A percentile compares a stretch with the other conserved stretches of the same genome.
Conservation (phyloP, 1,139 yeast genomes). For the Suhomyces chickasaworum region DNA sequence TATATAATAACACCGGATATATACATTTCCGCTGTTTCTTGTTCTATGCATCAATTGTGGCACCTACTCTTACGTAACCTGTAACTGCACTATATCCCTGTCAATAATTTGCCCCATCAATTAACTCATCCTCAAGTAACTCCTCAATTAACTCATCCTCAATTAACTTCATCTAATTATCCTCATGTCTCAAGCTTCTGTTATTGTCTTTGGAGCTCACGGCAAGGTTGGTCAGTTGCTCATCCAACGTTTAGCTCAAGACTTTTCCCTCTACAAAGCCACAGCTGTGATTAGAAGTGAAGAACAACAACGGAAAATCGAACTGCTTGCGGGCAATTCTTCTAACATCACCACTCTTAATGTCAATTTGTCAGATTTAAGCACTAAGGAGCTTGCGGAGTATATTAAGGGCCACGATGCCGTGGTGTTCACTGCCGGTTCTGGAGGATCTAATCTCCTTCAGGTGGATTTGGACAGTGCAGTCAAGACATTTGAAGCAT, state of each 20-base stretch:
- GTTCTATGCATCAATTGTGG: too few relatives aligned
- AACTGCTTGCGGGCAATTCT: constrained; percentile 28
- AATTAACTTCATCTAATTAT: too few relatives aligned
- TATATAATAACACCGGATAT: too few relatives aligned
- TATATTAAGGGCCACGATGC: constrained; percentile 53
- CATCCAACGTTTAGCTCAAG: constrained; percentile 28
- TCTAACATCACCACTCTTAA: constrained; percentile 38
- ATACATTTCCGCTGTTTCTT: too few relatives aligned
- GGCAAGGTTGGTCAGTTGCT: constrained; percentile 57
- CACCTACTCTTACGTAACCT: too few relatives aligned
- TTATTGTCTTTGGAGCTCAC: constrained; percentile 57
- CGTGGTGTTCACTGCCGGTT: constrained; percentile 65
- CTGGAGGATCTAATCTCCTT: constrained; percentile 58
- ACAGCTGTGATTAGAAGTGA: constrained; percentile 54
- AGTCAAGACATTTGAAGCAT: constrained; percentile 59
- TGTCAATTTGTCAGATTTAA: constrained; percentile 40
- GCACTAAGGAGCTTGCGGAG: constrained; percentile 35
- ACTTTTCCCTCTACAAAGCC: constrained; percentile 32
- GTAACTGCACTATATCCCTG: too few relatives aligned
- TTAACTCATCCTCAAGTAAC: too few relatives aligned
- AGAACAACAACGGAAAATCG: constrained; percentile 44
- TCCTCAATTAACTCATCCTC: too few relatives aligned
- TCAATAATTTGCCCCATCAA: too few relatives aligned
- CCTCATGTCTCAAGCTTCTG: constrained; percentile 11
- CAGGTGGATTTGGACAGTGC: constrained; percentile 66